Percentiles rank a stretch among this genome's conserved stretches.
phyloP scores from a whole-genome alignment of 1,284 basidiomycete species.

The Xerocomus minutiporus region DNA sequence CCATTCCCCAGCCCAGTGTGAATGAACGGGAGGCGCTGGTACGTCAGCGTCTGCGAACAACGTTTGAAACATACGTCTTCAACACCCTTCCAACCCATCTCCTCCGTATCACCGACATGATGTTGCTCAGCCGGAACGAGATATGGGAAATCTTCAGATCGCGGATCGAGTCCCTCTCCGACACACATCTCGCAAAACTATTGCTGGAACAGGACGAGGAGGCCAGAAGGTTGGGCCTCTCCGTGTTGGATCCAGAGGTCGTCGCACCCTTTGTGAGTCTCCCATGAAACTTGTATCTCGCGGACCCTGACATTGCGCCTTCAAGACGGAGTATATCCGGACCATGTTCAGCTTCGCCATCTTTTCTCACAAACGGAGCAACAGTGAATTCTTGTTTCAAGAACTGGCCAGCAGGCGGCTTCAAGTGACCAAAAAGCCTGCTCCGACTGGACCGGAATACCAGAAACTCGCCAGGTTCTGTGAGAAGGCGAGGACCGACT shows the following conservation, averaged over 20 bases:
- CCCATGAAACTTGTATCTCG: background rate
- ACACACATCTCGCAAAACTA: constrained; percentile 22
- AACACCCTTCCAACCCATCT: constrained; percentile 24
- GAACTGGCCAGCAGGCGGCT: constrained; percentile 17
- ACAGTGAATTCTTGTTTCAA: constrained; percentile 18
- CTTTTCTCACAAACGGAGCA: constrained; percentile 24
- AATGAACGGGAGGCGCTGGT: constrained; percentile 18
- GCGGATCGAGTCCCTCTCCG: constrained; percentile 20
- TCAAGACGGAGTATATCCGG: constrained; percentile 21
- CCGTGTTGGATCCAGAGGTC: constrained; percentile 25
- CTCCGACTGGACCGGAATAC: constrained; percentile 25
- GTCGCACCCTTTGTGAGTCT: constrained; percentile 20
- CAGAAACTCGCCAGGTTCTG: constrained; percentile 26
- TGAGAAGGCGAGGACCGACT: constrained; percentile 24
- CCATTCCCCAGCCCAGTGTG: constrained; percentile 20
- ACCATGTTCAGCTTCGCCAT: constrained; percentile 22
- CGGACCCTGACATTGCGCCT: constrained; percentile 4
- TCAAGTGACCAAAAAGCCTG: constrained; percentile 13
- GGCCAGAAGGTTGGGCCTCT: constrained; percentile 21
- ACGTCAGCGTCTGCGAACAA: constrained; percentile 21
- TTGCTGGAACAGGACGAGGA: constrained; percentile 26
- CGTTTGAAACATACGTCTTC: constrained; percentile 26
- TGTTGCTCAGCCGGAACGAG: constrained; percentile 19
- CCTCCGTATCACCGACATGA: constrained; percentile 22
- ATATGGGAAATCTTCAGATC: constrained; percentile 23